Base-by-base conservation (phyloP, 2,329 filamentous ascomycete genomes). In the Pestalotiopsis sp. region DNA sequence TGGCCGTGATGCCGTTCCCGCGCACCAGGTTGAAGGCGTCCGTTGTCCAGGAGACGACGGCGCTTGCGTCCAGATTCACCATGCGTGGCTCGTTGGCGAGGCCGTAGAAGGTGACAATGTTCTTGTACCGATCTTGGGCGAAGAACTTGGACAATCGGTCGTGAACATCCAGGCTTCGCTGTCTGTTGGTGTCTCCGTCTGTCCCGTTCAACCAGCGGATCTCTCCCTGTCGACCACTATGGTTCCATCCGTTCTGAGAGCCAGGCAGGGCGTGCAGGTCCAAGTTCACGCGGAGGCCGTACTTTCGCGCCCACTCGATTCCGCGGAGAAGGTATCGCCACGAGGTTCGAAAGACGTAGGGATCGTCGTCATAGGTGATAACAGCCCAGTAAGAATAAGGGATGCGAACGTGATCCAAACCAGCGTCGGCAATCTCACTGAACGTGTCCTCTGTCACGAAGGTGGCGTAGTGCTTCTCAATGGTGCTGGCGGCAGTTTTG, bases 231-330 rank as follows among this genome's bases (percentile, higher is more conserved):
- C 90, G 89, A 0, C 96, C 96, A 73, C 93, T 97, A 80, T 99
- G 96, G 75, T 98, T 98, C 95, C 95, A 98, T 2, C 96, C 96
- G 76, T 99, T 99, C 77, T 98, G 96, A 70, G 92, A 95, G 0
- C 96, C 96, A 0, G 95, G 95, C 0, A 96, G 85, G n/a, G 88
- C 94, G 81, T 99, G 96, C 4, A 98, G 83, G 79, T 99, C 96
- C 3, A 99, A 88, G 71, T 98, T 98, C 55, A 99, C 90, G 2
- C 96, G 92, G 4, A 99, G 84, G 0, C 96, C 96, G 78, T 98
- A 92, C 76, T 97, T 95, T 31, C 96, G 92, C 59, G 93, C 93
- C 87, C 93, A 99, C 79, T 99, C 96, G 72, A 99, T 97, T 11
- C 87, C 93, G 17, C 96, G 91, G 11, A 99, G 87, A 1, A 99